Percentiles rank a stretch among this genome's conserved stretches.
phyloP scores from a whole-genome alignment of 176 grass and related monocot species.

The Saccharum officinarum region DNA sequence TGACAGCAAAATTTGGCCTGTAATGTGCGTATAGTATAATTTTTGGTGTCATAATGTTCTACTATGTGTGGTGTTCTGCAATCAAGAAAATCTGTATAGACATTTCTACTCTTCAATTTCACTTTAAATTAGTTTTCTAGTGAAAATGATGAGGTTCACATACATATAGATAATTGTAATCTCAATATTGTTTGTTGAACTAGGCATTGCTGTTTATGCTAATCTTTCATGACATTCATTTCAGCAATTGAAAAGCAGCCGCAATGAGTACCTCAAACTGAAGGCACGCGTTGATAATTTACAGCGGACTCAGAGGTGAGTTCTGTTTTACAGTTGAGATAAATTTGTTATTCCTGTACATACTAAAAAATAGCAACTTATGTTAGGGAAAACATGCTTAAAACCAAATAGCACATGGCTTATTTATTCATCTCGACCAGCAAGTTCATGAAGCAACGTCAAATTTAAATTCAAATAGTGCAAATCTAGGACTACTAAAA shows the following conservation, averaged over 20 bases:
- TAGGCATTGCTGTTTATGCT: background rate
- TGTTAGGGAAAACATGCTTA: background rate
- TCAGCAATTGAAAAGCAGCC: constrained; percentile 62
- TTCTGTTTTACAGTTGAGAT: background rate
- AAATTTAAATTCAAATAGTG: background rate
- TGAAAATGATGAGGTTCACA: background rate
- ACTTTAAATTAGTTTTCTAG: background rate
- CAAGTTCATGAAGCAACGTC: background rate
- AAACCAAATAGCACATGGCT: background rate
- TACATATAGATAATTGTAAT: background rate
- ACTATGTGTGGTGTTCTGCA: background rate
- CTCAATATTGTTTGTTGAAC: background rate
- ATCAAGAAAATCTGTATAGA: background rate
- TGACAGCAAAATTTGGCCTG: background rate
- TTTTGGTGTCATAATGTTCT: background rate
- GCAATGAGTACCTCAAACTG: constrained; percentile 78
- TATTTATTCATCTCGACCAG: background rate
- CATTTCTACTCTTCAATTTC: background rate
- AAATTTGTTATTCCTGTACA: background rate
- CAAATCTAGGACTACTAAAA: background rate
- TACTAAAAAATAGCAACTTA: background rate
- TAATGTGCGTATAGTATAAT: background rate
- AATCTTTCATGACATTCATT: constrained; percentile 7
- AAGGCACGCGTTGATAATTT: constrained; percentile 67
- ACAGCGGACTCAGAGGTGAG: constrained; percentile 67